A percentile compares a stretch with the other conserved stretches of the same genome.
These are phyloP conservation scores for Fusarium duplospermum DNA, from an alignment of 2,329 filamentous ascomycete genomes.

Conservation along the genomic window DNA sequence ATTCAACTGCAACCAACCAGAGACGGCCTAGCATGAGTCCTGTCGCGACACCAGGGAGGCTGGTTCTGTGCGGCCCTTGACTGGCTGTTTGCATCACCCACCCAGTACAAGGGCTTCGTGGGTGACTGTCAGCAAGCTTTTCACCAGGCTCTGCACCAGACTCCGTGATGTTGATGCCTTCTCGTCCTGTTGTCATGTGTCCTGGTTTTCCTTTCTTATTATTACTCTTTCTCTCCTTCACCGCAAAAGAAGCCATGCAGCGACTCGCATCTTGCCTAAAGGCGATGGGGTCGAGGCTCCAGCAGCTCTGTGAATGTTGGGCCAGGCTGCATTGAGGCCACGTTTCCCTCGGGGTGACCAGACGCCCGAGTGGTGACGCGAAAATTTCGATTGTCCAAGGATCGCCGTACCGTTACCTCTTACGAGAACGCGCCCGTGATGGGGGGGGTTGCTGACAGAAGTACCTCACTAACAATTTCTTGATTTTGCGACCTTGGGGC, in stretches of 20 bases:
- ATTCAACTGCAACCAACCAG: slow-evolving; percentile 43
- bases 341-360: slow-evolving; percentile 31
- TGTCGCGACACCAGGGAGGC: slow-evolving; percentile 41
- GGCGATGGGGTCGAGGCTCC: background rate
- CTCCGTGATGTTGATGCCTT: slow-evolving; percentile 24
- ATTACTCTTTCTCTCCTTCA: background rate
- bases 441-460: slow-evolving; percentile 36
- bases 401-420: slow-evolving; percentile 46
- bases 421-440: slow-evolving; percentile 41
- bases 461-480: slow-evolving; percentile 56
- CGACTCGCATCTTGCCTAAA: background rate
- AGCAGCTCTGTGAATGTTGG: background rate
- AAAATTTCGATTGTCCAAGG: slow-evolving; percentile 48
- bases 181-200: slow-evolving; percentile 4
- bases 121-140: slow-evolving; percentile 6
- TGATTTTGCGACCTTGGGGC: slow-evolving; percentile 15
- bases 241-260: background rate
- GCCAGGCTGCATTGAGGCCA: slow-evolving; percentile 30
- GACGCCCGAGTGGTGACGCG: slow-evolving; percentile 41
- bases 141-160: slow-evolving; percentile 14
- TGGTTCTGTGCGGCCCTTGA: slow-evolving; percentile 49
- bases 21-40: slow-evolving; percentile 31
- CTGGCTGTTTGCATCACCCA: slow-evolving; percentile 45
- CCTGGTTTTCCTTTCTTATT: background rate
- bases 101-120: slow-evolving; percentile 31